Conservation (phyloP, 805 yeast genomes). For the Tetrapisispora pingtungensis region DNA sequence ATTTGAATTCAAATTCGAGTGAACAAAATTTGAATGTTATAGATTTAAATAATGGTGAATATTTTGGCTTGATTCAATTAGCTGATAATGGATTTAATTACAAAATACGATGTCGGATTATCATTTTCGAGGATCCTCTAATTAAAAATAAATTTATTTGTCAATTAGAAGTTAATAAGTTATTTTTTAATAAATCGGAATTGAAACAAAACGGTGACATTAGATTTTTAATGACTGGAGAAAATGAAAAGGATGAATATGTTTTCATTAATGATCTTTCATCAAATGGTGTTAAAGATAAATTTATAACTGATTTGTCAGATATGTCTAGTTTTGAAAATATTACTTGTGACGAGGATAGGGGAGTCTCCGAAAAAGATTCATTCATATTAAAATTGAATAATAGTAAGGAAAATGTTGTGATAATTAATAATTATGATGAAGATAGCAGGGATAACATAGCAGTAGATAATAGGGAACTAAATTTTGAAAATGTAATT, state of each 20-base stretch:
- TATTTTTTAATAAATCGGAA: not conserved
- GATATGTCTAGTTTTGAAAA: not conserved
- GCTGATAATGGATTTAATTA: not conserved
- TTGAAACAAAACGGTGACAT: too few relatives aligned
- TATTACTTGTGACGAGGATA: not conserved
- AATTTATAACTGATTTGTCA: not conserved
- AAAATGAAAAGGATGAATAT: too few relatives aligned
- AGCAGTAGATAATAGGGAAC: too few relatives aligned
- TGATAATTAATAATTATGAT: not conserved
- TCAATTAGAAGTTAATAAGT: not conserved
- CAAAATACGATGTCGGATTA: not conserved
- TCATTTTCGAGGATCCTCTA: not conserved
- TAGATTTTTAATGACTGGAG: too few relatives aligned
- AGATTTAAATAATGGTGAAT: conserved; percentile 21
- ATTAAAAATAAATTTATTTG: not conserved
- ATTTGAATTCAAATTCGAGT: conserved; percentile 13
- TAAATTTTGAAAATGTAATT: too few relatives aligned
- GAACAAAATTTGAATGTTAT: conserved; percentile 9
- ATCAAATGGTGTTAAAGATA: too few relatives aligned
- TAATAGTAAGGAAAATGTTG: not conserved
- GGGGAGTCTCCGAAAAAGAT: not conserved
- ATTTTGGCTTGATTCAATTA: conserved; percentile 15
- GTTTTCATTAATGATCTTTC: too few relatives aligned
- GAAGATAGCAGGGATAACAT: too few relatives aligned
- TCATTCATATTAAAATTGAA: not conserved